Conservation (phyloP, 192 early-diverging fungal species). For the Geranomyces michiganensis region DNA sequence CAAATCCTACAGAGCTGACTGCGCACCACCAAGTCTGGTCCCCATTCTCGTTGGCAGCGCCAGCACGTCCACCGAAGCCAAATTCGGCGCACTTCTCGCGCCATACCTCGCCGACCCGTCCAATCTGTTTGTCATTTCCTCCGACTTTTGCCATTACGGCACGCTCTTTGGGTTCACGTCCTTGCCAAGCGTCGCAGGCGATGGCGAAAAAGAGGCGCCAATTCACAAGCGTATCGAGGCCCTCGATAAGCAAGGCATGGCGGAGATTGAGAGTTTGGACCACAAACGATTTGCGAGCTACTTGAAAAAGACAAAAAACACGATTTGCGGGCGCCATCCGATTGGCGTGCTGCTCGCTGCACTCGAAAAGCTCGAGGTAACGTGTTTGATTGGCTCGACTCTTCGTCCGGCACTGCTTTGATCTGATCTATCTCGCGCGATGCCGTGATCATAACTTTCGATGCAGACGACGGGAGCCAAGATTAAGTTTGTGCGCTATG, state of each 20-base stretch:
- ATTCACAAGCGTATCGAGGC: constrained; percentile 79
- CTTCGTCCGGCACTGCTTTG: too few species aligned
- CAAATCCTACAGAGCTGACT: too few species aligned
- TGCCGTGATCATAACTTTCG: too few species aligned
- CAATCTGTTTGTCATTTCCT: constrained; percentile 91
- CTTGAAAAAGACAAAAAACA: constrained; percentile 78
- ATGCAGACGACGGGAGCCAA: constrained; percentile 21
- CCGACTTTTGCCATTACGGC: constrained; percentile 99
- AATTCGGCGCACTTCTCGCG: constrained; percentile 74
- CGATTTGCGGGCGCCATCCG: constrained; percentile 93
- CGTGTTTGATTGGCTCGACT: neutral
- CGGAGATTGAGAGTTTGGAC: constrained; percentile 65
- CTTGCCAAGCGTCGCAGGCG: neutral
- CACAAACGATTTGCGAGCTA: constrained; percentile 70
- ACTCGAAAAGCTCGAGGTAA: constrained; percentile 41
- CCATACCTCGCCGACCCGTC: constrained; percentile 70
- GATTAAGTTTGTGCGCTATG: constrained; percentile 81
- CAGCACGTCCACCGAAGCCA: constrained; percentile 56
- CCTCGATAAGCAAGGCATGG: constrained; percentile 85
- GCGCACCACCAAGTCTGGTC: constrained; percentile 56
- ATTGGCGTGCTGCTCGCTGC: constrained; percentile 83
- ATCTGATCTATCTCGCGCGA: too few species aligned
- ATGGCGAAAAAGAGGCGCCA: constrained; percentile 33
- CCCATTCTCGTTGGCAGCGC: constrained; percentile 89
- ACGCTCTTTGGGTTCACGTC: constrained; percentile 78